Evolutionary conservation across 306 rosid genomes (phyloP).

Genomic region (Trichosanthes truncata): DNA sequence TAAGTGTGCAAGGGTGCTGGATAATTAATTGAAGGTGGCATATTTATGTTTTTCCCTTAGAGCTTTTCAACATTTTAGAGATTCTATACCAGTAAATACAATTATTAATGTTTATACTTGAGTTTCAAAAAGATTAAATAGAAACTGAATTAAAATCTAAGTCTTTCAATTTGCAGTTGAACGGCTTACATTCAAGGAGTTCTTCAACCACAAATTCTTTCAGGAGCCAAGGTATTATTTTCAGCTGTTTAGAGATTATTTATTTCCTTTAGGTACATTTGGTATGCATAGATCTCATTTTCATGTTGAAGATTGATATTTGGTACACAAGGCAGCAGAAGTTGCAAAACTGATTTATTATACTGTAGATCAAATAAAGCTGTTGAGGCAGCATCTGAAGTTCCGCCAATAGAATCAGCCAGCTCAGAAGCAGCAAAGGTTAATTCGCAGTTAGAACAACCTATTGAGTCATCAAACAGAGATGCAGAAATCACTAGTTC

Average conservation of each 20-base stretch:
- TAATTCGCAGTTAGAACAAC: constrained; percentile 24
- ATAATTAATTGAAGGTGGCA: not conserved
- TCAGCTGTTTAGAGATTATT: not conserved
- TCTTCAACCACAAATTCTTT: constrained; percentile 70
- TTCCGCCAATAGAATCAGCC: constrained; percentile 18
- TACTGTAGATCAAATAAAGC: constrained; percentile 31
- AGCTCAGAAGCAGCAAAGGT: constrained; percentile 23
- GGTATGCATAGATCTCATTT: not conserved
- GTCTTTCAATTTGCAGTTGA: constrained; percentile 58
- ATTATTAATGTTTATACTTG: not conserved
- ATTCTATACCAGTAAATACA: constrained; percentile 3
- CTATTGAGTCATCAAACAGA: constrained; percentile 21
- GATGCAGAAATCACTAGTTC: constrained; percentile 20
- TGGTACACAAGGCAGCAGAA: not conserved
- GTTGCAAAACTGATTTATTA: constrained; percentile 15
- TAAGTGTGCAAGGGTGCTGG: not conserved
- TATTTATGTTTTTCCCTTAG: not conserved
- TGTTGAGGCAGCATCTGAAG: constrained; percentile 24
- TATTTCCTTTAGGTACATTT: not conserved
- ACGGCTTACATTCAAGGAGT: constrained; percentile 74
- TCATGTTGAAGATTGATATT: not conserved
- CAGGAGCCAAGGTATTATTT: constrained; percentile 46
- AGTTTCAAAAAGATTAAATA: not conserved
- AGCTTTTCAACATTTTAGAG: not conserved
- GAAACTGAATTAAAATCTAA: not conserved